Percentiles rank a stretch among this genome's conserved stretches.
Evolutionary conservation across 257 asterid species (phyloP).

Genomic region (Nicotiana attenuata): DNA sequence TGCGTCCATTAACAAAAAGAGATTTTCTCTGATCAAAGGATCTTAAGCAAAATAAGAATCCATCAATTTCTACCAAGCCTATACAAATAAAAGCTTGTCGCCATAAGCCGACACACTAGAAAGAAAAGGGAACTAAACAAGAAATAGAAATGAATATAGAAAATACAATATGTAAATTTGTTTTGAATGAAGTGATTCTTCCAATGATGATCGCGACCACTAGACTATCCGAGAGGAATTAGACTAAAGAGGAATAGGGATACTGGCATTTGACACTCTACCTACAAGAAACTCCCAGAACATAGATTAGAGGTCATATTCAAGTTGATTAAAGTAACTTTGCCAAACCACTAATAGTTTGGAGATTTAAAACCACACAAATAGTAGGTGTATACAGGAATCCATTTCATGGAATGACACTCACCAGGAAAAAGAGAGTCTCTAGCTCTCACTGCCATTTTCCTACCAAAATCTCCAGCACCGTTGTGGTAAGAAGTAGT

Average conservation of each 20-base stretch:
- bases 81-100: neutral
- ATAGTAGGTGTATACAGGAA: neutral
- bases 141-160: neutral
- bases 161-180: neutral
- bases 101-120: neutral
- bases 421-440: conserved; percentile 76
- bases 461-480: conserved; percentile 88
- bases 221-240: neutral
- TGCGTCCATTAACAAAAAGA: neutral
- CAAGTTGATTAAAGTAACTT: neutral
- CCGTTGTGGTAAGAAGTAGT: conserved; percentile 63
- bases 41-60: neutral
- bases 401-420: conserved; percentile 20
- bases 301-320: neutral
- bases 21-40: neutral
- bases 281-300: neutral
- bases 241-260: neutral
- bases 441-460: conserved; percentile 92
- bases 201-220: neutral
- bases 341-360: conserved; percentile 19
- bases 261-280: neutral
- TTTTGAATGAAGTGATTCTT: neutral
- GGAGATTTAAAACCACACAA: conserved; percentile 14
- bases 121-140: neutral
- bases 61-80: neutral